Evolutionary conservation across 208 protist species (phyloP), one percentile per base, ranked within the genome.

Genomic region (Acanthamoeba castellanii): DNA sequence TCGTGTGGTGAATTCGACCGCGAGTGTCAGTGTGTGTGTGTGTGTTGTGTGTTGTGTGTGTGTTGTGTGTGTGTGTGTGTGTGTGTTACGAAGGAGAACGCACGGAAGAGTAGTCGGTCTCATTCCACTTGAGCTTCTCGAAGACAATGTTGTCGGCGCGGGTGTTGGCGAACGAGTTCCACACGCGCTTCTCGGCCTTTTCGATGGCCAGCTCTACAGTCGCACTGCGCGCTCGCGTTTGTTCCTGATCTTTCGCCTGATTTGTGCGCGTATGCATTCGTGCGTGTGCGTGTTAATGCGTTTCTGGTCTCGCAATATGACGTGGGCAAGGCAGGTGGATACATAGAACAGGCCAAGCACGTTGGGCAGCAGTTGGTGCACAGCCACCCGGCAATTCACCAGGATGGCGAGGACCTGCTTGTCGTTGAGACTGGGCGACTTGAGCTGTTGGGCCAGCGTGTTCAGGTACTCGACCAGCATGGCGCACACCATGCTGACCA

Each of bases 71-170:
- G 59, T 9, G 59, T 66, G 52, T 57, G 66, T 72, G 66, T 72
- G 59, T 9, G 59, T 66, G 59, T 66, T 7, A 9, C 2, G 59
- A 16, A n/a, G 22, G 22, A 22, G 22, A n/a, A 27, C 16, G 16
- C 59, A 20, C 16, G 22, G 22, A 66, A 2, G 59, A 66, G 25
- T 66, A 72, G 66, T 72, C 66, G 66, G 66, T 72, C n/a, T 72
- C 66, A 27, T 72, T 72, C 66, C 66, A 72, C 66, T 72, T 72
- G 66, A 72, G 66, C 30, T 72, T 72, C 25, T 72, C 66, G 16
- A 72, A 72, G 66, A 72, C 66, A n/a, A 72, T 72, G 66, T 72
- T 72, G 8, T 72, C 27, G 9, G 66, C 66, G 30, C 66, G 66
- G n/a, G 66, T 37, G 66, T 72, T n/a, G 66, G 66, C 66, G 4